These are phyloP conservation scores for Populus euphratica DNA, from an alignment of 345 rosid species.

Conservation along the genomic window DNA sequence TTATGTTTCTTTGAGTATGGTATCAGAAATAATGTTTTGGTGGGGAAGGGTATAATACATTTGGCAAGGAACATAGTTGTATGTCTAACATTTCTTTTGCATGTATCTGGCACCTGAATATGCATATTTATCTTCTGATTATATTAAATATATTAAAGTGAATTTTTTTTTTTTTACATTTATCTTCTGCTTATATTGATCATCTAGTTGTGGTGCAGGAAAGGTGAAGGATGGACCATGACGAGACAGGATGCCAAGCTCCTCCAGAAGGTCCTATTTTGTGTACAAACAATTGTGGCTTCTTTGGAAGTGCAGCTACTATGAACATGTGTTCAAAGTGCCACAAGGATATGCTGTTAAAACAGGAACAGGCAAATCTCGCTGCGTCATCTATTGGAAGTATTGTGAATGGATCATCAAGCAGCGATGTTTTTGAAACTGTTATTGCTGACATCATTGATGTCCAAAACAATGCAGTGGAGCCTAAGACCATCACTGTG, in stretches of 20 bases:
- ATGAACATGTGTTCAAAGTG: slow-evolving; percentile 97
- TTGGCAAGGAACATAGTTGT: not conserved
- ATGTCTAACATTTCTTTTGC: not conserved
- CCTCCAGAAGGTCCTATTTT: slow-evolving; percentile 76
- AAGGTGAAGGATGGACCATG: slow-evolving; percentile 69
- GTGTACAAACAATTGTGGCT: slow-evolving; percentile 84
- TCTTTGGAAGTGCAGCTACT: slow-evolving; percentile 86
- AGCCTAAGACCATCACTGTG: slow-evolving; percentile 37
- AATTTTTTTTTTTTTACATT: not conserved
- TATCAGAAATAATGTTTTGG: not conserved
- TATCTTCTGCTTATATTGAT: not conserved
- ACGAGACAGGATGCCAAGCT: slow-evolving; percentile 93
- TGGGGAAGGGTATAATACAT: not conserved
- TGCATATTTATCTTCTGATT: not conserved
- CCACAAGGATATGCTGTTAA: slow-evolving; percentile 68
- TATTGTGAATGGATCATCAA: slow-evolving; percentile 50
- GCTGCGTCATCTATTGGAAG: slow-evolving; percentile 64
- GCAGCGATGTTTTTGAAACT: slow-evolving; percentile 36
- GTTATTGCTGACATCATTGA: slow-evolving; percentile 36
- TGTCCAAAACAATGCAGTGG: slow-evolving; percentile 40
- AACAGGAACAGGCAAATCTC: slow-evolving; percentile 73
- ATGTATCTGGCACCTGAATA: not conserved
- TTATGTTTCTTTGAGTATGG: not conserved
- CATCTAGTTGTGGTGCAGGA: slow-evolving; percentile 23
- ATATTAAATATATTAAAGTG: not conserved